These are phyloP conservation scores for Penicillium corylophilum DNA, from an alignment of 2,329 filamentous ascomycete genomes.

Conservation along the genomic window DNA sequence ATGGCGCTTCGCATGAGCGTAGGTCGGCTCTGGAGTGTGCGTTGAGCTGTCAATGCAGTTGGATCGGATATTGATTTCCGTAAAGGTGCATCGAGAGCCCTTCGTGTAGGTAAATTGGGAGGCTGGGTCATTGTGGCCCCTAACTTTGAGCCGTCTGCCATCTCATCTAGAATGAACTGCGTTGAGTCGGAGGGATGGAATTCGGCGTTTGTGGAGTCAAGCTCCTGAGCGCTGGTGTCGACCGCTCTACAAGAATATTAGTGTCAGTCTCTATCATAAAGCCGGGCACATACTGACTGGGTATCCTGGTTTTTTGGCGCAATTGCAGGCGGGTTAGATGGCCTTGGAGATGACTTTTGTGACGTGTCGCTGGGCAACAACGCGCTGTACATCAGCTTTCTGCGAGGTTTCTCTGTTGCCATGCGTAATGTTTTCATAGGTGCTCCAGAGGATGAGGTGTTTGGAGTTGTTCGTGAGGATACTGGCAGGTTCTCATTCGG, in stretches of 20 bases:
- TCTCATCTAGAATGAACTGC: slow-evolving; percentile 28
- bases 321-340: slow-evolving; percentile 6
- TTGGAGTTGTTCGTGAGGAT: slow-evolving; percentile 4
- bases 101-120: slow-evolving; percentile 5
- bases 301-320: slow-evolving; percentile 8
- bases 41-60: slow-evolving; percentile 24
- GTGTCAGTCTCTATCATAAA: not conserved
- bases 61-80: slow-evolving; percentile 40
- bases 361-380: slow-evolving; percentile 28
- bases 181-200: slow-evolving; percentile 31
- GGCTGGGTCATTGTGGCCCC: not conserved
- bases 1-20: slow-evolving; percentile 20
- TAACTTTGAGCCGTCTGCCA: slow-evolving; percentile 12
- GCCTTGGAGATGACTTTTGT: slow-evolving; percentile 10
- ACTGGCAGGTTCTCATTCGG: slow-evolving; percentile 2
- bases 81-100: slow-evolving; percentile 14
- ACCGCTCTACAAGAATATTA: slow-evolving; percentile 13
- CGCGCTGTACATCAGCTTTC: slow-evolving; percentile 46
- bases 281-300: slow-evolving; percentile 32
- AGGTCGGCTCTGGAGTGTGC: slow-evolving; percentile 12
- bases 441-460: slow-evolving; percentile 1
- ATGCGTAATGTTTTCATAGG: slow-evolving; percentile 33
- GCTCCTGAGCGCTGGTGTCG: not conserved
- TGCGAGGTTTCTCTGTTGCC: slow-evolving; percentile 37
- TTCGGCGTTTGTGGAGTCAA: slow-evolving; percentile 19